Base-by-base conservation (phyloP, 139 green algal species). In the Pycnococcus provasolii region DNA sequence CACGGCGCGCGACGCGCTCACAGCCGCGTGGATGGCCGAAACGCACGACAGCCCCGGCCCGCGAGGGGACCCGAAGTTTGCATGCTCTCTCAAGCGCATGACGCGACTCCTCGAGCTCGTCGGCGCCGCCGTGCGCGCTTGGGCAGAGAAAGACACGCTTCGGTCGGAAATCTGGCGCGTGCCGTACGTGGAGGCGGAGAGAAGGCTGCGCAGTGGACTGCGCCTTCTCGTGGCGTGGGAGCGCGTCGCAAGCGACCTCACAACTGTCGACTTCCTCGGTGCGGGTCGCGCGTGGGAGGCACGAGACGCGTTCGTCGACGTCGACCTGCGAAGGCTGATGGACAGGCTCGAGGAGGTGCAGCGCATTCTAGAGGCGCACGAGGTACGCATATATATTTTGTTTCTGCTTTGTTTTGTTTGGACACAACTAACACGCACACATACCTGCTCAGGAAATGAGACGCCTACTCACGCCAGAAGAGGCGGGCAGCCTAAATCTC, bases 351-450 rank as follows among this genome's bases (percentile, higher is more conserved):
- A 89, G 40, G 74, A 85, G 77, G 77, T 88, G 37, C 63, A 73
- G 13, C 63, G 64, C 42, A 85, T 90, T 45, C 76, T 81, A 1
- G 83, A 89, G 42, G 72, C 76, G 26, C 73, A 86, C 48, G 79
- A 26, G 26, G 26, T 26, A 26, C 26, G 26, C 26, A 26, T 26
- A 26, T 26, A 26, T 26, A 26, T 26, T 26, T 26, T 26, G 26
- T 26, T 26, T 26, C 26, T 26, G 26, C 26, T 26, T 26, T 26
- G 26, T 26, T 26, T 26, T 26, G 26, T 26, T 26, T 26, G 26
- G 26, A 26, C 26, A 26, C 26, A 26, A 26, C 26, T 26, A 26
- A 26, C 26, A 26, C 26, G 26, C 26, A 26, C 26, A 26, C 26
- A 26, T 26, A 26, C 26, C 26, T 26, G 26, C 26, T 26, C 26